phyloP scores from a whole-genome alignment of 495 filamentous ascomycete genomes.

The Lophiostoma macrostomum region DNA sequence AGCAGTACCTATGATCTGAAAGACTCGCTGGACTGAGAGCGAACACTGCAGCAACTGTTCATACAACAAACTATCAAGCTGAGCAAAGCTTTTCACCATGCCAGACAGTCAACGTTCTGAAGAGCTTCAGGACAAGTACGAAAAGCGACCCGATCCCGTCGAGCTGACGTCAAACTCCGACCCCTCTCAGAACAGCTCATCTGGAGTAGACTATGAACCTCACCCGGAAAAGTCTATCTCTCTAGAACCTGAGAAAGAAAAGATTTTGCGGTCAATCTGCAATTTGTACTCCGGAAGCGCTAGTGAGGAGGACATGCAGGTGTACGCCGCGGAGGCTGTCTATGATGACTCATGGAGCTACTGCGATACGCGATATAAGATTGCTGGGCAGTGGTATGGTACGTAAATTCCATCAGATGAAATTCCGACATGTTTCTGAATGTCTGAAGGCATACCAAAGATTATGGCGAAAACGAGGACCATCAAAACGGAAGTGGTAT shows the following conservation, averaged over 20 bases:
- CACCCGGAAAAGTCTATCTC: constrained; percentile 43
- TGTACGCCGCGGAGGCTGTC: constrained; percentile 47
- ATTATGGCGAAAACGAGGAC: constrained; percentile 45
- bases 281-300: constrained; percentile 49
- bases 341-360: constrained; percentile 53
- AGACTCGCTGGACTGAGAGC: too few species aligned
- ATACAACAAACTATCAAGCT: too few species aligned
- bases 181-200: constrained; percentile 36
- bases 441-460: constrained; percentile 39
- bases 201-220: constrained; percentile 47
- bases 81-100: too few species aligned
- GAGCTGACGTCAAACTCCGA: constrained; percentile 35
- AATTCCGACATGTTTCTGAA: too few species aligned
- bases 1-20: too few species aligned
- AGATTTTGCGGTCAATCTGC: constrained; percentile 44
- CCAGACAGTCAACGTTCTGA: background rate
- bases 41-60: too few species aligned
- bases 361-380: constrained; percentile 51
- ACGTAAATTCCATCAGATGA: constrained; percentile 12
- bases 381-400: constrained; percentile 53
- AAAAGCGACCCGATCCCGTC: constrained; percentile 40
- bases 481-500: constrained; percentile 44
- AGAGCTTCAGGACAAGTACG: constrained; percentile 34
- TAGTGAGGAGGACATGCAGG: constrained; percentile 49
- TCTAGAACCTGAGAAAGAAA: constrained; percentile 37